These are phyloP conservation scores for Hyparrhenia diplandra DNA, from an alignment of 176 grass and related monocot genomes.

Conservation along the genomic window DNA sequence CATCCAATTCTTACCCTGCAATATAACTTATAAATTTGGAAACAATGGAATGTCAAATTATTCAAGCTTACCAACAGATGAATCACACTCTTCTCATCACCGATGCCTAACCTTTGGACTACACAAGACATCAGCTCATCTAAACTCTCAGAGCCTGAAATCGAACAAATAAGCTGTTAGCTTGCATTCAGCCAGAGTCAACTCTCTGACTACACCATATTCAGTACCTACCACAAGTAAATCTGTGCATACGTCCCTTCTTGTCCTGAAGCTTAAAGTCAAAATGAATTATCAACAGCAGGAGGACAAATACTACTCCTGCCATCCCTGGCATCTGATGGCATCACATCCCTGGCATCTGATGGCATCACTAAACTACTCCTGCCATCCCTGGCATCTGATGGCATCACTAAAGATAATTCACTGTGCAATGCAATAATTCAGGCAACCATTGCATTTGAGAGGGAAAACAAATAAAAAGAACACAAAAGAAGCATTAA, in stretches of 20 bases:
- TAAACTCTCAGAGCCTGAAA: conserved; percentile 63
- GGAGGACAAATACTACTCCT: conserved; percentile 56
- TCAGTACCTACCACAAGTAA: conserved; percentile 71
- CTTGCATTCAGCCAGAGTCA: neutral
- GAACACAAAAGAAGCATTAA: conserved; percentile 6
- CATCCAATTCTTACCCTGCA: neutral
- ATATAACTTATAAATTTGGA: neutral
- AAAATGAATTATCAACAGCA: conserved; percentile 67
- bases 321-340: conserved; percentile 63
- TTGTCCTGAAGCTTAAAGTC: conserved; percentile 74
- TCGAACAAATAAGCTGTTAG: conserved; percentile 25
- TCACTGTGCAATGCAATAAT: conserved; percentile 51
- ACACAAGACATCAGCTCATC: conserved; percentile 59
- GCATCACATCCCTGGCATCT: too few species aligned
- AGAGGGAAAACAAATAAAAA: neutral
- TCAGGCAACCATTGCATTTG: neutral
- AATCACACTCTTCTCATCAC: conserved; percentile 39
- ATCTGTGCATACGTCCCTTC: conserved; percentile 81
- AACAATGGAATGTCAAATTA: conserved; percentile 4
- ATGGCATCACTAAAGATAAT: conserved; percentile 63
- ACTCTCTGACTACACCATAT: conserved; percentile 1
- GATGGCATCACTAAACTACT: too few species aligned
- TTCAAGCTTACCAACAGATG: conserved; percentile 70
- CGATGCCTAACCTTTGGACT: conserved; percentile 51
- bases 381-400: conserved; percentile 58